A percentile compares a stretch with the other conserved stretches of the same genome.
Conservation (phyloP, 108 stramenopile genomes). For the Stephanodiscus triporus region DNA sequence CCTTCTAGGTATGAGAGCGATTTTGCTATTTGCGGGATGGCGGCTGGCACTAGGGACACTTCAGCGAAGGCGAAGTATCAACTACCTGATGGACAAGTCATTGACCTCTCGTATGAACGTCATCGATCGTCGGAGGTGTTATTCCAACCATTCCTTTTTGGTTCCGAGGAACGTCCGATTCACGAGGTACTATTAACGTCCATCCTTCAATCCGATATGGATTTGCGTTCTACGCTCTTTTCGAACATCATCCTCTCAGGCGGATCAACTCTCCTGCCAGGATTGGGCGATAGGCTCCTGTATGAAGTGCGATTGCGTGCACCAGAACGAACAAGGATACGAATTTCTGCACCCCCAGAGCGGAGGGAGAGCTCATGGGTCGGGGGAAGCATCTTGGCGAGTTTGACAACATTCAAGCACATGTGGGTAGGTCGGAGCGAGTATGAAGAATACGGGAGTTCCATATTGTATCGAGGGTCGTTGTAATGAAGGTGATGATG, state of each 20-base stretch:
- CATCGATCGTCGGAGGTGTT: constrained; percentile 92
- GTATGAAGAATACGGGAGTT: constrained; percentile 93
- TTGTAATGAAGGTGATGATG: constrained; percentile 42
- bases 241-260: constrained; percentile 95
- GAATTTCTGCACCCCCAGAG: constrained; percentile 93
- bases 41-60: background rate
- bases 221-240: constrained; percentile 91
- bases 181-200: constrained; percentile 86
- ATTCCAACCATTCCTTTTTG: constrained; percentile 93
- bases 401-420: constrained; percentile 96
- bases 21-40: constrained; percentile 24
- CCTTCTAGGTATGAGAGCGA: constrained; percentile 49
- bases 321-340: constrained; percentile 85
- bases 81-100: constrained; percentile 90
- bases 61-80: constrained; percentile 69
- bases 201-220: constrained; percentile 91
- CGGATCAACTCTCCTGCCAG: constrained; percentile 91
- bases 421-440: constrained; percentile 96
- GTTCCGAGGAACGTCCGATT: constrained; percentile 89
- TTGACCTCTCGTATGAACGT: constrained; percentile 85
- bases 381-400: constrained; percentile 96
- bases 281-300: constrained; percentile 93
- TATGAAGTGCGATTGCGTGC: constrained; percentile 90
- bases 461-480: constrained; percentile 77
- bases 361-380: constrained; percentile 90